Conservation (phyloP, 1,284 basidiomycete species). For the Leccinum colubrinum region DNA sequence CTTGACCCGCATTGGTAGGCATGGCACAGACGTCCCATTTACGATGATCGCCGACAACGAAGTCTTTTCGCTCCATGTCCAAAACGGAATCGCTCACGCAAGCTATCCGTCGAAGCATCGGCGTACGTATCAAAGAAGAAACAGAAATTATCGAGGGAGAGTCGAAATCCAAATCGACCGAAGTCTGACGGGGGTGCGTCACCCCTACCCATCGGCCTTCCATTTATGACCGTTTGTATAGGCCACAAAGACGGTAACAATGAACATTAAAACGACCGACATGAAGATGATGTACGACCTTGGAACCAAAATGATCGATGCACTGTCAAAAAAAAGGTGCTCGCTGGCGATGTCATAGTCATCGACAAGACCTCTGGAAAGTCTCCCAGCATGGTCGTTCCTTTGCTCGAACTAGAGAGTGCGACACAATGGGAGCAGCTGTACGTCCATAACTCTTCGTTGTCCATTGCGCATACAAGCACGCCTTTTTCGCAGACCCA, state of each 20-base stretch:
- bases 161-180: slow-evolving; percentile 99
- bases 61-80: slow-evolving; percentile 96
- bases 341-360: slow-evolving; percentile 93
- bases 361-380: slow-evolving; percentile 98
- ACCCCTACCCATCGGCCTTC: background rate
- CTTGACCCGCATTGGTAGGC: slow-evolving; percentile 44
- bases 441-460: slow-evolving; percentile 47
- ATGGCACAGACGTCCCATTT: slow-evolving; percentile 98
- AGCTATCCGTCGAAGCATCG: slow-evolving; percentile 93
- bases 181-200: slow-evolving; percentile 91
- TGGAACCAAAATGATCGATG: slow-evolving; percentile 99
- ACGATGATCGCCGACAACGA: slow-evolving; percentile 97
- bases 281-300: slow-evolving; percentile 99
- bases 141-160: slow-evolving; percentile 98
- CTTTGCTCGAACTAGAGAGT: slow-evolving; percentile 95
- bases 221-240: slow-evolving; percentile 32
- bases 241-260: slow-evolving; percentile 97
- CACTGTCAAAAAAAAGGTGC: slow-evolving; percentile 86
- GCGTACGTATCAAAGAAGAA: slow-evolving; percentile 97
- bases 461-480: background rate
- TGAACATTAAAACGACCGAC: slow-evolving; percentile 98
- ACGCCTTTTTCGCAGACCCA: slow-evolving; percentile 59
- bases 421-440: slow-evolving; percentile 98
- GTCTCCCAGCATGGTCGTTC: slow-evolving; percentile 95
- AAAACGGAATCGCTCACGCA: slow-evolving; percentile 98